These are phyloP conservation scores for Phytophthora sp. DNA, from an alignment of 352 stramenopile genomes.

Conservation along the genomic window DNA sequence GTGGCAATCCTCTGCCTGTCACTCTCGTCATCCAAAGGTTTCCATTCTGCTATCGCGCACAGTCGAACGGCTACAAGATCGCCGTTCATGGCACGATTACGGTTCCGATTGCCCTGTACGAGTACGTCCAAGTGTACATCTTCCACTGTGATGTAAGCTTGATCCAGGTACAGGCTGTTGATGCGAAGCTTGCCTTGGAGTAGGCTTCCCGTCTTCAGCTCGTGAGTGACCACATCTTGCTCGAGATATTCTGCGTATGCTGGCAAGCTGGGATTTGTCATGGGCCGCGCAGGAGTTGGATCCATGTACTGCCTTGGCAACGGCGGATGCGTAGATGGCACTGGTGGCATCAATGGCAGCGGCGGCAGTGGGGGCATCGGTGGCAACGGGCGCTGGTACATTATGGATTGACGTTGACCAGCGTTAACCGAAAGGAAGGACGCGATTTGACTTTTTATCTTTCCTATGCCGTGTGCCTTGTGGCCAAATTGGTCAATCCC, in stretches of 20 bases:
- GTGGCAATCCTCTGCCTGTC: not conserved
- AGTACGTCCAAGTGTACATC: conserved; percentile 65
- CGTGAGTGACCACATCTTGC: conserved; percentile 13
- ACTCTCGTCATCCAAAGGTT: conserved; percentile 21
- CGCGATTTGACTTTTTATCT: not conserved
- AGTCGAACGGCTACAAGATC: conserved; percentile 69
- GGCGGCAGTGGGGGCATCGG: too few relatives aligned
- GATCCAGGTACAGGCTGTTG: conserved; percentile 55
- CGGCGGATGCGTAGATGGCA: too few relatives aligned
- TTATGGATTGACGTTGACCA: too few relatives aligned
- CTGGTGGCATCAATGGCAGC: too few relatives aligned
- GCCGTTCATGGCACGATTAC: conserved; percentile 70
- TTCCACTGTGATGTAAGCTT: conserved; percentile 69
- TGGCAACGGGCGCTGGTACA: too few relatives aligned
- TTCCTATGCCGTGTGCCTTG: not conserved
- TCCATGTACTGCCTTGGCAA: too few relatives aligned
- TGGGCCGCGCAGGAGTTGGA: too few relatives aligned
- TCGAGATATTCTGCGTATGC: conserved; percentile 33
- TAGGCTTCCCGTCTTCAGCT: conserved; percentile 26
- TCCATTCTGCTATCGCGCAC: conserved; percentile 45
- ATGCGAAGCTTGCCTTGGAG: conserved; percentile 64
- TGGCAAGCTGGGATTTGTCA: too few relatives aligned
- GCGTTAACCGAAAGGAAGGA: too few relatives aligned
- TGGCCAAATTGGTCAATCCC: too few relatives aligned
- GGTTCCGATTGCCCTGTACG: conserved; percentile 53